Evolutionary conservation across 306 rosid genomes (phyloP), one percentile per base, ranked within the genome.

Genomic region (Cucurbita pepo): DNA sequence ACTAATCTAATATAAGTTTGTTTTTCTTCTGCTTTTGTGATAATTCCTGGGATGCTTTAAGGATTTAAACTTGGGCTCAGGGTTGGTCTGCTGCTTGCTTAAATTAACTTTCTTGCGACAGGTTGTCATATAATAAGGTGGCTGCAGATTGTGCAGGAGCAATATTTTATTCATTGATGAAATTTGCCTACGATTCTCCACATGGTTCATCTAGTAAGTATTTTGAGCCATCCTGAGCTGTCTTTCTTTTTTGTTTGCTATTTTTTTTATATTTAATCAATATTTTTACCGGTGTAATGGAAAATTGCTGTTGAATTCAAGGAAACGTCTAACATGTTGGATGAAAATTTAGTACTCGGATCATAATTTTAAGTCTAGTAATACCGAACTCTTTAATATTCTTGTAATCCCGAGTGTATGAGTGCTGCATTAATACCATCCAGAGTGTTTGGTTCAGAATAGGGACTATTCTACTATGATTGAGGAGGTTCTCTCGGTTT

Each of bases 121-220:
- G 99, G 91, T 82, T 95, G 87, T 86, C 97, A 36, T 91, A 61
- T 86, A 88, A 91, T 79, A 95, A 84, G 86, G 19, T 74, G 78
- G 76, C 92, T 56, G 87, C 97, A 53, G 95, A 95, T 79, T 91
- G 96, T 82, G 96, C 92, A 69, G 97, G 99, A 78, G 97, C 95
- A 82, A 55, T 95, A 61, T 89, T 91, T 84, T 88, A 81, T 84
- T 88, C 99, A n/a, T 62, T 91, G 84, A 82, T 91, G 87, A 89
- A 89, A 79, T 75, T 82, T 77, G 89, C 96, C 18, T 77, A 84
- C 58, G 92, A 88, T 72, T 75, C 76, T 67, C 80, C 91, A 22
- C 85, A 80, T 85, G 79, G 69, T 83, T 85, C 95, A 76, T 81
- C 92, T 19, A 78, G 99, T 91, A 79, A 79, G 85, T 77, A 69